Evolutionary conservation across 345 rosid genomes (phyloP).

Genomic region (Salix purpurea): DNA sequence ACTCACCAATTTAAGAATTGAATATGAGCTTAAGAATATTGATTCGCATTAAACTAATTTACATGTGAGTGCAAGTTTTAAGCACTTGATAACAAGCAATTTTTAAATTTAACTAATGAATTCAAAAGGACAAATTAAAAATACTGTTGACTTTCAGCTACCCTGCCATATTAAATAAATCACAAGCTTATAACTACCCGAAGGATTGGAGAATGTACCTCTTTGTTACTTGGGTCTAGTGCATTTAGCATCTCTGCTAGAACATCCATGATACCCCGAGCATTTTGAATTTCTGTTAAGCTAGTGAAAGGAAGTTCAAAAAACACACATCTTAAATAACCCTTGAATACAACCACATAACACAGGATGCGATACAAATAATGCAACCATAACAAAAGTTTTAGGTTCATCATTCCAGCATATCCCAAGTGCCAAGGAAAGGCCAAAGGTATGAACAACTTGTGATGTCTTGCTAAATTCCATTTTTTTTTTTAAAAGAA

Average conservation of each 20-base stretch:
- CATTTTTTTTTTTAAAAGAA: not conserved
- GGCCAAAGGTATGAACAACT: not conserved
- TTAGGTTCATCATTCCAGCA: not conserved
- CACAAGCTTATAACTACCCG: not conserved
- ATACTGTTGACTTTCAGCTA: not conserved
- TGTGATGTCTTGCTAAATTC: not conserved
- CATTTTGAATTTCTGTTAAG: constrained; percentile 95
- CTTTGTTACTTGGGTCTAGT: constrained; percentile 76
- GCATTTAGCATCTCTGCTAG: constrained; percentile 98
- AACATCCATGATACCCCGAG: constrained; percentile 95
- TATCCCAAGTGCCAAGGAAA: not conserved
- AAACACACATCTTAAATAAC: constrained; percentile 11
- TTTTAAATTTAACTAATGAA: not conserved
- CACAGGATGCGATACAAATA: not conserved
- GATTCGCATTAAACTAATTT: not conserved
- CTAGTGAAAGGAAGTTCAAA: constrained; percentile 43
- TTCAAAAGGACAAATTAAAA: not conserved
- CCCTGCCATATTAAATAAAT: not conserved
- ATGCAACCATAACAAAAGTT: constrained; percentile 9
- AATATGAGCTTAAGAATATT: constrained; percentile 5
- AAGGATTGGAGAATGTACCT: constrained; percentile 46
- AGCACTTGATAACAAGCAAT: not conserved
- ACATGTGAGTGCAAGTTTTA: not conserved
- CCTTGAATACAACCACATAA: not conserved
- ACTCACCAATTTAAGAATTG: not conserved